phyloP scores from a whole-genome alignment of 768 basidiomycete genomes.

The Mycena alexandri region DNA sequence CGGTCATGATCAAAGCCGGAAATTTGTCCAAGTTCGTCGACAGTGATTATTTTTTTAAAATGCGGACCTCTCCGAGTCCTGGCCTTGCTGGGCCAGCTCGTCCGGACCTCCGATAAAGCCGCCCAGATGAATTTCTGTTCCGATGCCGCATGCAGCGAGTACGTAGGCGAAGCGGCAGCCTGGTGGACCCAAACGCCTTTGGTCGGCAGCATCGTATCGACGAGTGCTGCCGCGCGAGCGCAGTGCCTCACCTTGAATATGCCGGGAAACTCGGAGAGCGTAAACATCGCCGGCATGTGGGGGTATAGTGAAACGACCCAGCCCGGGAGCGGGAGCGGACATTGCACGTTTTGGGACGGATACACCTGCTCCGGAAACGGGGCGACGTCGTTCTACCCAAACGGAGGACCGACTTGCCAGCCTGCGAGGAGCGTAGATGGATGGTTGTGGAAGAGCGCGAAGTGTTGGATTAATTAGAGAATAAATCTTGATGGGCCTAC shows the following conservation, averaged over 20 bases:
- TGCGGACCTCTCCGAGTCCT: no score
- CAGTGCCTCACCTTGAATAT: slow-evolving; percentile 8
- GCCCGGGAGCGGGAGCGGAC: background rate
- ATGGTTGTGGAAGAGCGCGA: slow-evolving; percentile 22
- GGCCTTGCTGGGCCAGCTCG: no score
- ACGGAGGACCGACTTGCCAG: background rate
- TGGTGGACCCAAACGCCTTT: background rate
- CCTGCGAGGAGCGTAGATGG: slow-evolving; percentile 17
- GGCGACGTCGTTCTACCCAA: background rate
- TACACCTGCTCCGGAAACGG: background rate
- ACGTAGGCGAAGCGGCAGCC: slow-evolving; percentile 3
- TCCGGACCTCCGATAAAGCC: slow-evolving; percentile 14
- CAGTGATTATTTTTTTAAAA: no score
- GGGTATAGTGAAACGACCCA: background rate
- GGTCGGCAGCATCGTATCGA: background rate
- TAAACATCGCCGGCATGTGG: slow-evolving; percentile 6
- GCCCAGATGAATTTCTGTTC: slow-evolving; percentile 23
- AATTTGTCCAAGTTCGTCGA: no score
- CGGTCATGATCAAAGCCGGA: no score
- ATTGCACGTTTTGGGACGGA: slow-evolving; percentile 12
- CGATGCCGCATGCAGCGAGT: background rate
- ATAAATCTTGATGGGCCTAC: no score
- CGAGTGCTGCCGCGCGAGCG: background rate
- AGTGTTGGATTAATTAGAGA: background rate
- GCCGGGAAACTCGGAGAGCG: background rate